These are phyloP conservation scores for Fagus sylvatica DNA, from an alignment of 306 rosid genomes.

Conservation along the genomic window DNA sequence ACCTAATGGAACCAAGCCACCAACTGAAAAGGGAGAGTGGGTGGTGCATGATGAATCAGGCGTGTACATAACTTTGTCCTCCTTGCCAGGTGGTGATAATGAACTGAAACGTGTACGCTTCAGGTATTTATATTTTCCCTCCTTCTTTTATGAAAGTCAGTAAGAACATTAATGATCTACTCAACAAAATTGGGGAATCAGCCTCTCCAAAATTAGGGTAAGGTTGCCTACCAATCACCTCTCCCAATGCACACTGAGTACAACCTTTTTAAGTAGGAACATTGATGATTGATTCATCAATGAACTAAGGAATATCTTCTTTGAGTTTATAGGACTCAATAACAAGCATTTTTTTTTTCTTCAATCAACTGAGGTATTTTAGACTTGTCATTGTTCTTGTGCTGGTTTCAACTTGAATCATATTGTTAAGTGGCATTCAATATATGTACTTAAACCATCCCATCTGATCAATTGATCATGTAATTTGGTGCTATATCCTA, in stretches of 20 bases:
- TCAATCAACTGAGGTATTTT: neutral
- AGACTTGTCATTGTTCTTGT: neutral
- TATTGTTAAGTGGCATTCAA: neutral
- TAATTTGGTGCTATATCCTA: neutral
- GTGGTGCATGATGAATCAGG: constrained; percentile 94
- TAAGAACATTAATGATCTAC: constrained; percentile 3
- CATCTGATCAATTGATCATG: neutral
- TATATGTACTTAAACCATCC: neutral
- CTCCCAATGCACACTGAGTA: too few species aligned
- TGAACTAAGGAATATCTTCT: neutral
- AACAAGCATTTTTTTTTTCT: neutral
- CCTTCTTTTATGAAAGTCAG: neutral
- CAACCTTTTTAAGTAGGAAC: neutral
- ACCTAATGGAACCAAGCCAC: constrained; percentile 51
- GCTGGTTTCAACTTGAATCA: neutral
- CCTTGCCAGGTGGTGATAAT: constrained; percentile 64
- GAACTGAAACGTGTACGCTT: constrained; percentile 93
- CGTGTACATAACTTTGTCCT: constrained; percentile 69
- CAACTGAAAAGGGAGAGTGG: constrained; percentile 62
- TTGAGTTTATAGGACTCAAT: neutral
- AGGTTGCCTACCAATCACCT: too few species aligned
- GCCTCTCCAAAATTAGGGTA: too few species aligned
- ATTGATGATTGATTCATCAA: constrained; percentile 12
- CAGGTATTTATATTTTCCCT: constrained; percentile 59
- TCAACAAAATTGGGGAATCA: constrained; percentile 3